phyloP scores from a whole-genome alignment of 2,329 filamentous ascomycete species.

The Apiospora malaysiana region DNA sequence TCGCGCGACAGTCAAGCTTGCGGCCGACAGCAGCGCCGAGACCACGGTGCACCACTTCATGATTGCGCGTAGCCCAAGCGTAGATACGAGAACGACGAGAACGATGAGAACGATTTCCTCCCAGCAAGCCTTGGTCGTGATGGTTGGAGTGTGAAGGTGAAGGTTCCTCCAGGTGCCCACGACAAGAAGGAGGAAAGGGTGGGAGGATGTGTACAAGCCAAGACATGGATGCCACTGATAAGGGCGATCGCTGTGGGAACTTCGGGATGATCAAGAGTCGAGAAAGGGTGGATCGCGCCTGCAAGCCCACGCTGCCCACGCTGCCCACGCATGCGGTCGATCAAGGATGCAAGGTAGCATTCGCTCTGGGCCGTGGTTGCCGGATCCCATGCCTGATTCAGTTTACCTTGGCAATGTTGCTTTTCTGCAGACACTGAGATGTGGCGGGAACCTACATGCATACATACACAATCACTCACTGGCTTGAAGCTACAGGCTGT shows the following conservation, averaged over 20 bases:
- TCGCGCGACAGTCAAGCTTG: slow-evolving; percentile 29
- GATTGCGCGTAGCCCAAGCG: neutral
- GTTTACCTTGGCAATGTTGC: neutral
- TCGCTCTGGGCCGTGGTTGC: neutral
- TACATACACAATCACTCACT: neutral
- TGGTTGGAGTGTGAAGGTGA: neutral
- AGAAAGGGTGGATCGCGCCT: neutral
- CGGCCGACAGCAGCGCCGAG: slow-evolving; percentile 33
- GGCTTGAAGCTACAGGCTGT: no score
- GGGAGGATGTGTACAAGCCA: neutral
- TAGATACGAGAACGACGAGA: neutral
- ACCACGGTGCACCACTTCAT: slow-evolving; percentile 36
- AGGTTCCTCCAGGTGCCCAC: no score
- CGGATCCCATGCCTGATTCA: neutral
- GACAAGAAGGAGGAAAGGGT: neutral
- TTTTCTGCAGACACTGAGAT: neutral
- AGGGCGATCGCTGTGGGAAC: neutral
- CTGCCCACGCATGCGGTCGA: neutral
- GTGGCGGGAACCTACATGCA: neutral
- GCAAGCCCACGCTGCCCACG: no score
- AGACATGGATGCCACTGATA: neutral
- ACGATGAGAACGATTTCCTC: neutral
- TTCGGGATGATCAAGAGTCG: neutral
- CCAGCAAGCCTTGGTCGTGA: neutral
- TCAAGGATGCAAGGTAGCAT: neutral